Conservation (phyloP, 1,139 yeast genomes). For the Suhomyces bribrorum region DNA sequence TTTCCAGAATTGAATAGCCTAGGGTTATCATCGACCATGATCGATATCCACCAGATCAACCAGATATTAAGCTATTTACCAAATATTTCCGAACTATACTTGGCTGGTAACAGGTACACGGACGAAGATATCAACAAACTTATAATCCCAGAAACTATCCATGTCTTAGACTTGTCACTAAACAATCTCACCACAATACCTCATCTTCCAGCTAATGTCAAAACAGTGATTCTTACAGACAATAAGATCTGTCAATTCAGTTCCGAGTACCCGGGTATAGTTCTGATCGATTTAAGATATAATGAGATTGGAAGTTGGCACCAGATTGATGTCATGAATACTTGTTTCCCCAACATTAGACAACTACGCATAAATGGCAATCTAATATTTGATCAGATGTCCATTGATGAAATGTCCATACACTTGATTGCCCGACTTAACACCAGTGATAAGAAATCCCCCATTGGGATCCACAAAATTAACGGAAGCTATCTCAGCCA, state of each 20-base stretch:
- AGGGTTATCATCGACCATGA: conserved; percentile 18
- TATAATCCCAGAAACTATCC: conserved; percentile 19
- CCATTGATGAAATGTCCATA: conserved; percentile 38
- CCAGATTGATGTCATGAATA: conserved; percentile 42
- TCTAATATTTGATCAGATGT: conserved; percentile 43
- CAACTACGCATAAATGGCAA: conserved; percentile 54
- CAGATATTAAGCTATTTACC: conserved; percentile 44
- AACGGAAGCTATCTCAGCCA: conserved; percentile 56
- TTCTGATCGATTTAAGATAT: conserved; percentile 46
- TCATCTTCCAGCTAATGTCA: conserved; percentile 6
- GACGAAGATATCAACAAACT: conserved; percentile 22
- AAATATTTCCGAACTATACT: conserved; percentile 37
- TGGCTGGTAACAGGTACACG: conserved; percentile 49
- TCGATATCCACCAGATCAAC: conserved; percentile 11
- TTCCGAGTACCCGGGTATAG: conserved; percentile 4
- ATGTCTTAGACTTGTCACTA: conserved; percentile 45
- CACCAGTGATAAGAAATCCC: conserved; percentile 17
- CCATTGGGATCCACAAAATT: conserved; percentile 34
- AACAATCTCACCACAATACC: conserved; percentile 43
- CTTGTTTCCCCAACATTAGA: conserved; percentile 38
- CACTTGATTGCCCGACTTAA: conserved; percentile 53
- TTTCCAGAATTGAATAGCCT: conserved; percentile 10
- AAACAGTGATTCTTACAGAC: conserved; percentile 25
- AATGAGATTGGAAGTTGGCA: conserved; percentile 51
- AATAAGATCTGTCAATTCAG: conserved; percentile 22